Conservation (phyloP, 805 yeast genomes). For the Kluyveromyces nonfermentans region DNA sequence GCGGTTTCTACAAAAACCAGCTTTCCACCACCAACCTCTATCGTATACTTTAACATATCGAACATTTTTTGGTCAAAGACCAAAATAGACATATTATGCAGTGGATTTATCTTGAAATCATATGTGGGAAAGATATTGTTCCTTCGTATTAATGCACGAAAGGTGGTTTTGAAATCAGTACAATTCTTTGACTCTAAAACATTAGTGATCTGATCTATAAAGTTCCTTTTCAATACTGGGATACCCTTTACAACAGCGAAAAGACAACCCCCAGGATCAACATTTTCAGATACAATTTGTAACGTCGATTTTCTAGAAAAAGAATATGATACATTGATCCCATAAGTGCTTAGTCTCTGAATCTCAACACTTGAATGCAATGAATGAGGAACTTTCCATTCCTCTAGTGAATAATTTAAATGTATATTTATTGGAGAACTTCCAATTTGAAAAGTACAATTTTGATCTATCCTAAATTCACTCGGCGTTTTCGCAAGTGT, state of each 20-base stretch:
- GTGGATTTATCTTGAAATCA: not conserved
- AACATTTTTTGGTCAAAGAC: constrained; percentile 5
- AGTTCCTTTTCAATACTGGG: constrained; percentile 6
- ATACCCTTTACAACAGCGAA: constrained; percentile 10
- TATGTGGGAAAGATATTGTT: constrained; percentile 3
- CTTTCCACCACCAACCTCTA: constrained; percentile 7
- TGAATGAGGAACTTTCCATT: constrained; percentile 13
- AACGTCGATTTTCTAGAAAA: constrained; percentile 5
- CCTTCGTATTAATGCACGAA: constrained; percentile 4
- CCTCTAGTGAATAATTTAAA: not conserved
- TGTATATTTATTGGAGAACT: not conserved
- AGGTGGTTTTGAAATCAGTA: constrained; percentile 9
- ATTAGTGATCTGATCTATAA: constrained; percentile 3
- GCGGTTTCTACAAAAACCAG: constrained; percentile 3
- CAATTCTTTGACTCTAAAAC: constrained; percentile 1
- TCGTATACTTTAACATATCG: constrained; percentile 5
- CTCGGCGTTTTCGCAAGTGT: not conserved
- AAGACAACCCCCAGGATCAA: constrained; percentile 6
- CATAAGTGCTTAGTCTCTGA: not conserved
- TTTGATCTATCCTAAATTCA: not conserved
- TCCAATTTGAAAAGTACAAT: not conserved
- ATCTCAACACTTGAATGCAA: not conserved
- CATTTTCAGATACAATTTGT: constrained; percentile 5
- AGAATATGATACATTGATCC: constrained; percentile 2
- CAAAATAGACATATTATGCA: constrained; percentile 3